phyloP scores from a whole-genome alignment of 345 rosid species.

The Brassica incana region DNA sequence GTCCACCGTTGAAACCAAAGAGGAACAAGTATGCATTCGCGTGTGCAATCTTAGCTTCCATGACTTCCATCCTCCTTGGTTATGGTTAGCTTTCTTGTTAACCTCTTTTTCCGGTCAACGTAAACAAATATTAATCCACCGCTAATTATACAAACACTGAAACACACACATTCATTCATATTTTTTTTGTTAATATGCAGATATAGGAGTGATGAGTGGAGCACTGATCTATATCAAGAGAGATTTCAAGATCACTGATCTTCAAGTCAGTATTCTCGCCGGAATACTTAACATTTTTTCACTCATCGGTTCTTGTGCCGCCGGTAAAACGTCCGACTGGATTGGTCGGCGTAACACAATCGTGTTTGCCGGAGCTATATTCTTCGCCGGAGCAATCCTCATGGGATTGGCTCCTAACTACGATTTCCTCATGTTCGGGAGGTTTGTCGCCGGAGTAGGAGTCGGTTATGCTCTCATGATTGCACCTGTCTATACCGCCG shows the following conservation, averaged over 20 bases:
- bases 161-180: not conserved
- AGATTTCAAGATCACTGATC: constrained; percentile 47
- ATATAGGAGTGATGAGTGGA: constrained; percentile 91
- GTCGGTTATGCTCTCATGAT: constrained; percentile 94
- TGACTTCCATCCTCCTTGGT: constrained; percentile 67
- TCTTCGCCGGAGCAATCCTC: constrained; percentile 78
- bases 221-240: constrained; percentile 54
- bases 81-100: constrained; percentile 48
- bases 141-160: not conserved
- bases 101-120: not conserved
- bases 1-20: constrained; percentile 52
- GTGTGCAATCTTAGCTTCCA: constrained; percentile 68
- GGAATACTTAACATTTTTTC: constrained; percentile 71
- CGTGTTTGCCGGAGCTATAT: constrained; percentile 74
- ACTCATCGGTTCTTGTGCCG: constrained; percentile 71
- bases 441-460: constrained; percentile 88
- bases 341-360: constrained; percentile 92
- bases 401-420: constrained; percentile 88
- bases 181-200: constrained; percentile 31
- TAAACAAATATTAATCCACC: not conserved
- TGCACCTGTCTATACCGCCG: constrained; percentile 91
- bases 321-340: constrained; percentile 89
- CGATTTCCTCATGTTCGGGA: constrained; percentile 83
- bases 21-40: constrained; percentile 65
- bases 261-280: constrained; percentile 52